Evolutionary conservation across 768 basidiomycete genomes (phyloP), one percentile per base, ranked within the genome.

Genomic region (Amanita polypyramis): DNA sequence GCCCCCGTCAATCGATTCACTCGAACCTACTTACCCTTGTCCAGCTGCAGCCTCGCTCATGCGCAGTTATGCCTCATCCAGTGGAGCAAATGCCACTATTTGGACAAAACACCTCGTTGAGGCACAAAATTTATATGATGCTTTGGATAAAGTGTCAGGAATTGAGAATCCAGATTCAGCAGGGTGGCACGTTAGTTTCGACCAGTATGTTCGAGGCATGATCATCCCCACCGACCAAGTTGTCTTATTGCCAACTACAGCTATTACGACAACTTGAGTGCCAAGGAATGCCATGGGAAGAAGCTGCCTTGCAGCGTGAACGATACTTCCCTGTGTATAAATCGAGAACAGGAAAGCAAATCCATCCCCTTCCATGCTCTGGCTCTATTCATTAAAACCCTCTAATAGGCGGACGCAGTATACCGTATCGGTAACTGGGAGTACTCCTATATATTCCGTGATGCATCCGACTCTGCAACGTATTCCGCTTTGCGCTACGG

Each of bases 351-450:
- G 47, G 41, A 25, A 0, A 4, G 72, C 68, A 29, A 25, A 54
- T 44, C 25, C n/a, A n/a, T n/a, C n/a, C n/a, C 32, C 2, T 6
- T n/a, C 7, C n/a, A 33, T 5, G 10, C n/a, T 17, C 29, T 19
- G 25, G 25, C 25, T 4, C 25, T 27, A 27, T 27, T 33, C 19
- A n/a, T n/a, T 21, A 19, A 32, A 2, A 32, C 40, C 14, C 15
- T 25, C 14, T 15, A 21, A 8, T 29, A 72, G 69, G 76, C 77
- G 9, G 55, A 73, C 48, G 69, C 66, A 0, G 76, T 79, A 2
- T 80, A 72, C 53, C 68, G 74, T 15, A 65, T 78, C 4, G 78
- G 77, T 0, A 75, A 76, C 50, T 80, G 76, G 75, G 78, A 80
- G 57, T 79, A 80, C 51, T 74, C 65, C 49, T 81, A 67, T 67